Evolutionary conservation across 1,139 yeast genomes (phyloP), one percentile per base, ranked within the genome.

Genomic region (Candida frijolesensis): DNA sequence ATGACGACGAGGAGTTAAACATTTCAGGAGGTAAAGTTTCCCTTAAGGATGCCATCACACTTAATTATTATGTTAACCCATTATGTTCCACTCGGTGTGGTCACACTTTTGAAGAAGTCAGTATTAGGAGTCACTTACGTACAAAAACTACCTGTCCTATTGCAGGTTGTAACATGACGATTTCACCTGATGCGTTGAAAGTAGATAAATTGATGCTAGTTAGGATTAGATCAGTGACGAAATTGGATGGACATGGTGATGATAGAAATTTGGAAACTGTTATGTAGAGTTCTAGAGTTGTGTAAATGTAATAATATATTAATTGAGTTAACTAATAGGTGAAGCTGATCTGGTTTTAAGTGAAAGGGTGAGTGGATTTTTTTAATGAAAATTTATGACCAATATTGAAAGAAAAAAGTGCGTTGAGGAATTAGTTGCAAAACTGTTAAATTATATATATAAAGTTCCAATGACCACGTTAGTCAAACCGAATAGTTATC

Each of bases 21-120:
- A 77, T 86, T 4, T 81, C 81, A 2, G 95, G 94, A 47, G 94
- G 94, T 37, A 80, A 71, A 47, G 71, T 87, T 16, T 82, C 84
- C 42, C 64, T 87, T 49, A 76, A 73, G 39, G 89, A 90, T 62
- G 92, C 94, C 0, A 71, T 87, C 11, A 81, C 90, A 0, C 64
- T 79, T 54, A 71, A 76, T 51, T 64, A 69, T 39, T 85, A 79
- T 62, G 69, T 62, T 29, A 66, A 67, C 2, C 94, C 95, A 1
- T 71, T 80, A 58, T 75, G 70, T 25, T 81, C 87, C 4, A 66
- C 60, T 33, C 64, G 60, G 39, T 87, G 95, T 64, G 71, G 72
- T 1, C 95, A 87, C 64, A 80, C 82, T 0, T 86, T 76, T 60
- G 92, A 87, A 55, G 67, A 70, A 46, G 67, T 60, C 5, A 74